phyloP scores from a whole-genome alignment of 75 land plant species.

The Sequoiadendron giganteum region DNA sequence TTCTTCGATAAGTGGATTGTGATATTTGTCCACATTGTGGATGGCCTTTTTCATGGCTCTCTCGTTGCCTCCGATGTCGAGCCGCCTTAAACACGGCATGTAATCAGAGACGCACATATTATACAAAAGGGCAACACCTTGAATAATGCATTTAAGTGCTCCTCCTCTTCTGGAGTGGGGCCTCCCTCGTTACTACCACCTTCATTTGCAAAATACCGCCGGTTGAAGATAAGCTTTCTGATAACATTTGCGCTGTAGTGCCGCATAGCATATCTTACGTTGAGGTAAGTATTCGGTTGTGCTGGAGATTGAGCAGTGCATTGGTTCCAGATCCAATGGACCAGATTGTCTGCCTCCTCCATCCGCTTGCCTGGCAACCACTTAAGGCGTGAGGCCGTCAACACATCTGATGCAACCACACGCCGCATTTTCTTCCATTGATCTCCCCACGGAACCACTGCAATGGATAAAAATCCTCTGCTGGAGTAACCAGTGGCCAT shows the following conservation, averaged over 20 bases:
- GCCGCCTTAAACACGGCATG: neutral
- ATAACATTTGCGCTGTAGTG: too few relatives aligned
- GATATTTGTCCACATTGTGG: neutral
- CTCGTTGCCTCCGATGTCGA: conserved; percentile 37
- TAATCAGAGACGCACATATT: too few relatives aligned
- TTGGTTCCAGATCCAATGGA: neutral
- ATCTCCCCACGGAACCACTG: conserved; percentile 43
- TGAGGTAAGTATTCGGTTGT: neutral
- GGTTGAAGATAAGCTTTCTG: too few relatives aligned
- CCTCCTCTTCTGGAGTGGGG: conserved; percentile 20
- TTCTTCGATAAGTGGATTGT: conserved; percentile 5
- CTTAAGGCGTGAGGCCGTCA: conserved; percentile 40
- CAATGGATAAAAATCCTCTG: neutral
- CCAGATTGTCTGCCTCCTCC: conserved; percentile 21
- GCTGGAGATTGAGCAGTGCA: neutral
- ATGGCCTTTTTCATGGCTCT: conserved; percentile 20
- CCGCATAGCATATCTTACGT: conserved; percentile 13
- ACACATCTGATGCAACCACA: conserved; percentile 31
- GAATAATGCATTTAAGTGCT: conserved; percentile 30
- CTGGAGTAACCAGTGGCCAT: too few relatives aligned
- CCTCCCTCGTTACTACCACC: neutral
- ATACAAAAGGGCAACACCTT: neutral
- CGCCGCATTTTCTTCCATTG: conserved; percentile 60
- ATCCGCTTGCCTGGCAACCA: conserved; percentile 25
- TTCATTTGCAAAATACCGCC: too few relatives aligned